A percentile compares a stretch with the other conserved stretches of the same genome.
phyloP scores from a whole-genome alignment of 2,329 filamentous ascomycete genomes.

The Colletotrichum noveboracense region DNA sequence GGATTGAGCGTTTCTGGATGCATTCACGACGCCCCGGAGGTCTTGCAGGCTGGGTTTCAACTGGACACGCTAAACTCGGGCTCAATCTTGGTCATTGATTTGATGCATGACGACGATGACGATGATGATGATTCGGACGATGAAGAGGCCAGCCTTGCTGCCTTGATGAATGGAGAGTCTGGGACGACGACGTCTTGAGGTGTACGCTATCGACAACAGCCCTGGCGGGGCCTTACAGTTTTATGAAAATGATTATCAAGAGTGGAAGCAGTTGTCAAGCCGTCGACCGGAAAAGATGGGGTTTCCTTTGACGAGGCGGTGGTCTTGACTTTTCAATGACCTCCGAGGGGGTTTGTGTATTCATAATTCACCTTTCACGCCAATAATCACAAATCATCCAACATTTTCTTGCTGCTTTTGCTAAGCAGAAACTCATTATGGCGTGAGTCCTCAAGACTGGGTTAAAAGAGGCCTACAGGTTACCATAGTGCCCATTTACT shows the following conservation, averaged over 20 bases:
- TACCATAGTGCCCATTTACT: not conserved
- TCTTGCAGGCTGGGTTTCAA: conserved; percentile 26
- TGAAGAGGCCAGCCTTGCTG: conserved; percentile 13
- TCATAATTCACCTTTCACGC: not conserved
- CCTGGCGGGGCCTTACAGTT: not conserved
- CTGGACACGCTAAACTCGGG: conserved; percentile 25
- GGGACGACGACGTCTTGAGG: not conserved
- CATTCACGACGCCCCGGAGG: conserved; percentile 20
- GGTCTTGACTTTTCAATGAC: not conserved
- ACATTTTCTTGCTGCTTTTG: not conserved
- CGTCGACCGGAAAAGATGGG: not conserved
- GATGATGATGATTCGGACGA: conserved; percentile 22
- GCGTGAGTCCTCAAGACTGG: not conserved
- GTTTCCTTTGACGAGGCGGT: not conserved
- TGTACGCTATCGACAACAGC: not conserved
- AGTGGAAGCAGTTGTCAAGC: rapidly evolving
- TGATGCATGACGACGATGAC: conserved; percentile 23
- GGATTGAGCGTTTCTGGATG: conserved; percentile 26
- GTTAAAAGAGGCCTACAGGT: not conserved
- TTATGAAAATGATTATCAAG: not conserved
- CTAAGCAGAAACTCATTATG: not conserved
- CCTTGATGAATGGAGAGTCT: conserved; percentile 8
- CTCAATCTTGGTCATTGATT: conserved; percentile 24
- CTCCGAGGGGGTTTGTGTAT: not conserved
- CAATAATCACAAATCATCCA: not conserved